Base-by-base conservation (phyloP, 805 yeast species). In the Danielia oregonensis region DNA sequence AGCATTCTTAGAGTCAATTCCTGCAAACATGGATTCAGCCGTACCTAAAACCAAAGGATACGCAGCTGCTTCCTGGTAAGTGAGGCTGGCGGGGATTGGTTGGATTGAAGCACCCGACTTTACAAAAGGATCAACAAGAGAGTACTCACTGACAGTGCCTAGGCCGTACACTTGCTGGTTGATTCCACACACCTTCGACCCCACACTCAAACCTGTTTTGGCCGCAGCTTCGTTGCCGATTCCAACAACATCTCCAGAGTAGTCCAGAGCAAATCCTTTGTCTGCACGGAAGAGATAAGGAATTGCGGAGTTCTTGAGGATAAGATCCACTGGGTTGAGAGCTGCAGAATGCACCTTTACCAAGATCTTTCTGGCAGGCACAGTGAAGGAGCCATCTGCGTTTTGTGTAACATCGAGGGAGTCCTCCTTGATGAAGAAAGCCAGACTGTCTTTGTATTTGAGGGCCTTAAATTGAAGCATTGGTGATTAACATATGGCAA, bases 21-120 rank as follows among this genome's bases (percentile, higher is more conserved):
- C 33, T 6, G 53, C 51, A 18, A 72, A 53, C 32, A 68, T 51
- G 31, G 63, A 52, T 43, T 50, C 68, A 0, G 91, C 89, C 3
- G 94, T 81, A 13, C 78, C 76, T 44, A 72, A 76, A 0, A 76
- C 80, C 43, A 81, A 57, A 0, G 86, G 83, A 58, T 74, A 72
- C 1, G 86, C 72, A 2, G 84, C 82, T 31, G 89, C 86, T 46
- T 78, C 74, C 24, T 61, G 72, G 36, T 65, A 55, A 2, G 72
- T 46, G 30, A 83, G 40, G 17, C 61, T 63, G 4, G 55, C 54
- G 3, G 68, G 65, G n/a, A 86, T 82, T 25, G 32, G 32, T 31
- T 71, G 70, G 29, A 62, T 63, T 16, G 69, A 48, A 16, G 76
- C 50, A 0, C 70, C 57, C 2, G 36, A 24, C 3, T 50, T 40